Evolutionary conservation across 306 rosid genomes (phyloP).

Genomic region (Citrullus amarus): DNA sequence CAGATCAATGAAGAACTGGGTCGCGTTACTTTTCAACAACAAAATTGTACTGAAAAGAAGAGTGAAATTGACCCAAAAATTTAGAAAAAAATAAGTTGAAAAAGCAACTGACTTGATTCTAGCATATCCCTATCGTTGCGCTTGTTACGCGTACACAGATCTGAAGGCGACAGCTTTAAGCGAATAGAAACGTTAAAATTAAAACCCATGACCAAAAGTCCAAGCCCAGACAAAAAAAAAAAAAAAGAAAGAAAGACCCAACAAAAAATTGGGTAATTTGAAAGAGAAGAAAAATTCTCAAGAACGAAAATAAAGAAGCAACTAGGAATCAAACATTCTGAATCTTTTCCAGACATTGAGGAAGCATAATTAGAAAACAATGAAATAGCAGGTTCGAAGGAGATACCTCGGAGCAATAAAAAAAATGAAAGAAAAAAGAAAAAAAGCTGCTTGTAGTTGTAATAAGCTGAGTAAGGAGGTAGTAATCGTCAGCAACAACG

Average conservation of each 20-base stretch:
- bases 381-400: neutral
- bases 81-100: neutral
- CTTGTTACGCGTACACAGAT: constrained; percentile 6
- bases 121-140: neutral
- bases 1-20: constrained; percentile 6
- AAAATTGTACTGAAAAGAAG: neutral
- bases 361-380: neutral
- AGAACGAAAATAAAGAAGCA: neutral
- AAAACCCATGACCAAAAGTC: neutral
- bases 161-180: constrained; percentile 12
- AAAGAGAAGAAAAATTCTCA: neutral
- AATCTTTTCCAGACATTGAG: neutral
- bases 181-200: neutral
- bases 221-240: neutral
- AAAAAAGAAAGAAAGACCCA: neutral
- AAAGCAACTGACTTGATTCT: constrained; percentile 1
- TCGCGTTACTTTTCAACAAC: neutral
- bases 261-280: neutral
- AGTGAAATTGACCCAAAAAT: constrained; percentile 5
- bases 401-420: constrained; percentile 7
- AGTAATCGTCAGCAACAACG: neutral
- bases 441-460: neutral
- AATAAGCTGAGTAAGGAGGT: neutral
- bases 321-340: neutral
- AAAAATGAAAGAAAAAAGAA: neutral